Evolutionary conservation across 2,329 filamentous ascomycete species (phyloP), one percentile per base, ranked within the genome.

Genomic region (Colletotrichum plurivorum): DNA sequence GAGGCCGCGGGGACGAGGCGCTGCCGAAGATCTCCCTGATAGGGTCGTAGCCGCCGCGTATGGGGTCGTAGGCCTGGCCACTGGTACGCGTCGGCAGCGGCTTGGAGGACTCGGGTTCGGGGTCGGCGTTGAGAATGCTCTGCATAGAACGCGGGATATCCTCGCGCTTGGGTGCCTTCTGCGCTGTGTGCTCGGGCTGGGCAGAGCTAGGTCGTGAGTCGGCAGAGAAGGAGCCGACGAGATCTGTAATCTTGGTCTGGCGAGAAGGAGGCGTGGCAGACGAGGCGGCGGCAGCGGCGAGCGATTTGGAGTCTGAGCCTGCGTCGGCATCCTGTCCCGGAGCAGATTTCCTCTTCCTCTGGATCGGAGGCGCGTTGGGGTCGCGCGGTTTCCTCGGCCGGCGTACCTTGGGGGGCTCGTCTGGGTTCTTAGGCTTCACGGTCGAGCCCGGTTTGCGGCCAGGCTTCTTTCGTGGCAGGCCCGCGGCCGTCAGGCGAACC

Each of bases 11-110:
- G 8, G 88, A 89, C 39, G 83, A 78, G 4, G 85, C 76, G 16
- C 72, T 77, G 59, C 69, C 73, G 25, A 78, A 82, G 8, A 83
- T 83, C 66, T 81, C 80, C 49, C 89, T 83, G 56, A 90, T 84
- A 1, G 89, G 89, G 73, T 91, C 89, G 73, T 90, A 91, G 72
- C 87, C 90, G n/a, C 92, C 93, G 54, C 95, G 89, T 72, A 97
- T 94, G 0, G 95, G 95, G 78, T 98, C 95, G 81, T 96, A 98
- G 75, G 92, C 94, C 76, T 94, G 93, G 51, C 94, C 92, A 75
- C 92, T 93, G 15, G 91, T 90, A 57, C 92, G 84, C 56, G 85
- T 82, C 9, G 85, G 84, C 18, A 82, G 76, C 51, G 79, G 84
- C 68, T 80, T 85, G 52, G 81, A 36, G 7, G 31, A 79, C 18